Evolutionary conservation across 164 flowering plant genomes (phyloP).

Genomic region (Malania oleifera): DNA sequence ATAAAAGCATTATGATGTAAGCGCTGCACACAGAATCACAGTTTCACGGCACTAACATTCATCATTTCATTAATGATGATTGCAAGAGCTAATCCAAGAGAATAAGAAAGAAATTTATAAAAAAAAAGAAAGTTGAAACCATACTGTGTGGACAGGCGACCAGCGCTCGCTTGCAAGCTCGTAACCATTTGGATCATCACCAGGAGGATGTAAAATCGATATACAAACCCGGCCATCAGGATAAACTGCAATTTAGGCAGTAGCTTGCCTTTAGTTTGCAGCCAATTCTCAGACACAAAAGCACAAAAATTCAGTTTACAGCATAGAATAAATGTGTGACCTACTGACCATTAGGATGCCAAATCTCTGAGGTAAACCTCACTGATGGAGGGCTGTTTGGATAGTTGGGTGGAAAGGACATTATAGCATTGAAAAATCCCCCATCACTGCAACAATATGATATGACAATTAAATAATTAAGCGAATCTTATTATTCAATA

Average conservation of each 20-base stretch:
- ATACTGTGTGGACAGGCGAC: slow-evolving; percentile 1
- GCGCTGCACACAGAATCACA: too few species aligned
- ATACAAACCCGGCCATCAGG: slow-evolving; percentile 8
- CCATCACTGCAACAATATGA: slow-evolving; percentile 1
- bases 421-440: slow-evolving; percentile 6
- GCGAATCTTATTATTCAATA: not conserved
- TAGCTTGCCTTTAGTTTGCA: not conserved
- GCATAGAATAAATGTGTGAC: not conserved
- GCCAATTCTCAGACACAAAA: not conserved
- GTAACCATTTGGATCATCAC: slow-evolving; percentile 8
- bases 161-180: slow-evolving; percentile 9
- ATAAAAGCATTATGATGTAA: too few species aligned
- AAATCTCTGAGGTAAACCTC: slow-evolving; percentile 4
- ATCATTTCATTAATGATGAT: too few species aligned
- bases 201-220: slow-evolving; percentile 6
- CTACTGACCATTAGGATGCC: slow-evolving; percentile 6
- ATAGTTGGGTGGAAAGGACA: slow-evolving; percentile 7
- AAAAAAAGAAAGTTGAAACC: not conserved
- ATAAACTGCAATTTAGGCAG: not conserved
- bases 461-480: not conserved
- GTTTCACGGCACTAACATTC: too few species aligned
- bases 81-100: too few species aligned
- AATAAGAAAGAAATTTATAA: too few species aligned
- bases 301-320: not conserved
- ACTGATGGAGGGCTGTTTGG: slow-evolving; percentile 5